Percentiles rank a stretch among this genome's conserved stretches.
Conservation (phyloP, 192 early-diverging fungal species). For the Podila horticola region DNA sequence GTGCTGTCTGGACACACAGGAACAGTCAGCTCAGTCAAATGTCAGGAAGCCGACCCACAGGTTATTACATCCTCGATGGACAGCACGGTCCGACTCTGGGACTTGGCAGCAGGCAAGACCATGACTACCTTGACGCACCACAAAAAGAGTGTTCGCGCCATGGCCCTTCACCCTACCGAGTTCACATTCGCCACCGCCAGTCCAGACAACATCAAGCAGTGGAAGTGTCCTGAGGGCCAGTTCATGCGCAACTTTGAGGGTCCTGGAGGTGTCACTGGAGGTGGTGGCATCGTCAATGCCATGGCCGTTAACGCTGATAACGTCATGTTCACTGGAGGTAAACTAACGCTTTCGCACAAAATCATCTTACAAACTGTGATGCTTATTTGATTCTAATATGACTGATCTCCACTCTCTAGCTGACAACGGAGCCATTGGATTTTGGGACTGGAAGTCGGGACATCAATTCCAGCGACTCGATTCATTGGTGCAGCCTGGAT, state of each 20-base stretch:
- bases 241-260: conserved; percentile 96
- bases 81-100: conserved; percentile 94
- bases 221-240: conserved; percentile 95
- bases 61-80: conserved; percentile 96
- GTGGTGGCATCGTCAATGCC: conserved; percentile 91
- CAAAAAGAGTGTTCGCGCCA: conserved; percentile 94
- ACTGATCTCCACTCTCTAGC: conserved; percentile 47
- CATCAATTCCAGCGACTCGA: conserved; percentile 94
- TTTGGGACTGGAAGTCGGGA: conserved; percentile 97
- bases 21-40: conserved; percentile 88
- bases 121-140: conserved; percentile 96
- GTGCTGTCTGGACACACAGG: conserved; percentile 88
- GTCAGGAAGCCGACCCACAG: conserved; percentile 97
- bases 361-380: not conserved
- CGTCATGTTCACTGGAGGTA: conserved; percentile 94
- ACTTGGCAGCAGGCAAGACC: conserved; percentile 95
- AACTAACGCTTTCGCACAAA: not conserved
- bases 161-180: conserved; percentile 93
- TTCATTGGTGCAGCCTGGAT: conserved; percentile 93
- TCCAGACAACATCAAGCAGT: conserved; percentile 96
- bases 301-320: conserved; percentile 90
- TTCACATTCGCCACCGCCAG: conserved; percentile 91
- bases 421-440: conserved; percentile 96
- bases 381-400: not conserved
- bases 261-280: conserved; percentile 84